Evolutionary conservation across 2,329 filamentous ascomycete species (phyloP), one percentile per base, ranked within the genome.

Genomic region (Colletotrichum musicola): DNA sequence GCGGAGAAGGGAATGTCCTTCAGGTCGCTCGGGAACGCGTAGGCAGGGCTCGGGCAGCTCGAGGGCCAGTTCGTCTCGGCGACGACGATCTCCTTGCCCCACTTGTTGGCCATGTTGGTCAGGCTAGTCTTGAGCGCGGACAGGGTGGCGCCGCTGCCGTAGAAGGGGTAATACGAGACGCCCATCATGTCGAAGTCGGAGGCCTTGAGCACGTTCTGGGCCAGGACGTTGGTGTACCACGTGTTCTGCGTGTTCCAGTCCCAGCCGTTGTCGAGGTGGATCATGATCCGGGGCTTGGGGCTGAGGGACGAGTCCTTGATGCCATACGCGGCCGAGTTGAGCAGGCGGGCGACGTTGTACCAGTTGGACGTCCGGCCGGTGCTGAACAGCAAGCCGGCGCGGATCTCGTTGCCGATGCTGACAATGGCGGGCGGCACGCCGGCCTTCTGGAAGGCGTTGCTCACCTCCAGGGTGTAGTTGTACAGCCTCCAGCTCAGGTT

Each of bases 261-360:
- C 89, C 90, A 94, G n/a, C 91, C 91, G 74, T 92, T 91, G 77
- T 93, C 90, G 4, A 93, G 83, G 74, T 93, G 92, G 47, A 93
- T 87, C 89, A 93, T 89, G 77, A 93, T 92, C 75, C 90, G 87
- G 1, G 91, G 89, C 70, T 86, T 84, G 0, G 85, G 82, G 47
- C 77, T 77, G 27, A 92, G 79, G 3, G 78, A 81, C 4, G 88
- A 90, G 73, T 91, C 88, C 73, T 89, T 91, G 74, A 94, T 84
- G 2, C 88, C 92, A 65, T 82, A 85, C 0, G 88, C 83, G 0
- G 88, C 91, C 6, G 89, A 89, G 74, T 91, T 87, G 9, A 93
- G 84, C 22, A 94, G 81, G 0, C 80, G 79, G 0, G 90, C 90
- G 38, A 92, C 86, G 76, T 92, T 92, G 72, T 81, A 81, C 71